Base-by-base conservation (phyloP, 2,329 filamentous ascomycete genomes). In the Colletotrichum camelliae region DNA sequence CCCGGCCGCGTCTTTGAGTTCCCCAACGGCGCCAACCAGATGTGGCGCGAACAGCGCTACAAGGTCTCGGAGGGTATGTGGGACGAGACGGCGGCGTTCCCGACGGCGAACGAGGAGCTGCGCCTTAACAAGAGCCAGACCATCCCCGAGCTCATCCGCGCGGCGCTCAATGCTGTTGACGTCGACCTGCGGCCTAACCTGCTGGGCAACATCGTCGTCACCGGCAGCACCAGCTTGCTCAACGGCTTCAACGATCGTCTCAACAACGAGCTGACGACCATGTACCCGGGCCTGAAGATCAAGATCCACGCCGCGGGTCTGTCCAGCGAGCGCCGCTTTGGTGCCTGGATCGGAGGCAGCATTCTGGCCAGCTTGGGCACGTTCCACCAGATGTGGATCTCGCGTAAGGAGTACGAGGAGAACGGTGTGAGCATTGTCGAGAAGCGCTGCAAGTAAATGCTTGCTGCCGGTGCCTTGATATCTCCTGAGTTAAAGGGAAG, bases 321-420 rank as follows among this genome's bases (percentile, higher is more conserved):
- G 80, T 94, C 94, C 1, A 94, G 94, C 48, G 97, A 99, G 89
- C 89, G 97, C 70, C 94, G 96, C 79, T 98, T 98, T 84, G 96
- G 95, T 27, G 93, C 95, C 66, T 99, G 97, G 96, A 96, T 99
- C 79, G 97, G 97, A 62, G 97, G 97, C 61, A 98, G 96, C 85
- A 98, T 99, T 80, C 88, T 99, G 79, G 96, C 95, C 8, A 98
- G 96, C 85, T 85, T 99, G 86, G 97, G 97, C 12, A 98, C 96
- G 16, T 99, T 99, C 87, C 97, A 99, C 87, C 97, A 99, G 88
- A 96, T 99, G 94, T 99, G 97, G 97, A 97, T 99, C 80, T 96
- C 94, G 29, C 95, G 93, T 85, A 98, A 98, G 89, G 97, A 99
- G 88, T 98, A 98, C 81, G 96, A 98, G 78, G 97, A 99, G 88